A percentile compares a stretch with the other conserved stretches of the same genome.
Conservation (phyloP, 2,329 filamentous ascomycete genomes). For the Arthrinium puccinioides region DNA sequence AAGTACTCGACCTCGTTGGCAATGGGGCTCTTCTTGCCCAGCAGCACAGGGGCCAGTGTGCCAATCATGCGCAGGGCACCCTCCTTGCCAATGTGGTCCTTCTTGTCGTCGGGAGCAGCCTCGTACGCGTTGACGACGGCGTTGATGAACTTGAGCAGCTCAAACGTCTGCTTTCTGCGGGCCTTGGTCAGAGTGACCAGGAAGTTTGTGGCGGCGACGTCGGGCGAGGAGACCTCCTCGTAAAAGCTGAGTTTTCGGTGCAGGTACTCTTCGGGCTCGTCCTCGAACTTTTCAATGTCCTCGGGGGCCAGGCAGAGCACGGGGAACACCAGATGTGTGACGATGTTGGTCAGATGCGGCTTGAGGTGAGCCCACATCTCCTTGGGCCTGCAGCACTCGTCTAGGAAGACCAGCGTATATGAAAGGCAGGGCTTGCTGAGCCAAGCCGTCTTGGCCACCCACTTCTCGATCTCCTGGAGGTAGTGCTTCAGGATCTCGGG, state of each 20-base stretch:
- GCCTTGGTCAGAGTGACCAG: slow-evolving; percentile 90
- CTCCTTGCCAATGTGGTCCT: slow-evolving; percentile 93
- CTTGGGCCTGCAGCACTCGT: slow-evolving; percentile 96
- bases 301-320: slow-evolving; percentile 88
- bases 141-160: slow-evolving; percentile 92
- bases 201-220: slow-evolving; percentile 95
- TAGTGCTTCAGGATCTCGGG: slow-evolving; percentile 96
- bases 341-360: slow-evolving; percentile 85
- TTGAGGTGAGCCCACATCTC: slow-evolving; percentile 94
- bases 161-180: slow-evolving; percentile 91
- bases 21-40: slow-evolving; percentile 97
- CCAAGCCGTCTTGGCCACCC: slow-evolving; percentile 92
- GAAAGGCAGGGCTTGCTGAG: slow-evolving; percentile 89
- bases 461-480: slow-evolving; percentile 90
- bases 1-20: slow-evolving; percentile 98
- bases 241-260: slow-evolving; percentile 97
- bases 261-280: slow-evolving; percentile 92
- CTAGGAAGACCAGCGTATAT: slow-evolving; percentile 89
- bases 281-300: slow-evolving; percentile 87
- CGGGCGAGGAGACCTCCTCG: slow-evolving; percentile 90
- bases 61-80: slow-evolving; percentile 96
- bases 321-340: slow-evolving; percentile 92
- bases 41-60: slow-evolving; percentile 84
- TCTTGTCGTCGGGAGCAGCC: slow-evolving; percentile 72
- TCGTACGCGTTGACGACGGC: slow-evolving; percentile 92